Evolutionary conservation across 1,139 yeast species (phyloP).

Genomic region (Zygosaccharomyces sapae): DNA sequence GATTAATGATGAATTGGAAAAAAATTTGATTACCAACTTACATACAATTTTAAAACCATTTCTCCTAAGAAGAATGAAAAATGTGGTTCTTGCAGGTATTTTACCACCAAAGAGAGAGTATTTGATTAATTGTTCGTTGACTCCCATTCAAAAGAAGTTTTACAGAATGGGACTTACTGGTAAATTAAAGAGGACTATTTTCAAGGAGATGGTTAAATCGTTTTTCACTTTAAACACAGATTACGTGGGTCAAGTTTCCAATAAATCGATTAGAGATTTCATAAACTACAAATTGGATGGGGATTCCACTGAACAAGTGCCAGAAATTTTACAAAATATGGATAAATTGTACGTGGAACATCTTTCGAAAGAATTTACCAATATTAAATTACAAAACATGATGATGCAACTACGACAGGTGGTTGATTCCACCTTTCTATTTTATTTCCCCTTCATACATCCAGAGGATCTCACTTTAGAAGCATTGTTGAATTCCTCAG

Average conservation of each 20-base stretch:
- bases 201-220: constrained; percentile 47
- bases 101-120: constrained; percentile 90
- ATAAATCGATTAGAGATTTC: constrained; percentile 41
- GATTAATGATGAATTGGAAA: constrained; percentile 60
- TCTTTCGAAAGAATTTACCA: constrained; percentile 36
- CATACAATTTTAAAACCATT: constrained; percentile 90
- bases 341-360: constrained; percentile 29
- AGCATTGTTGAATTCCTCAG: constrained; percentile 51
- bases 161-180: constrained; percentile 57
- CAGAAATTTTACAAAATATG: constrained; percentile 24
- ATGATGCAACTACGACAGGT: constrained; percentile 81
- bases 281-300: constrained; percentile 34
- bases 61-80: constrained; percentile 72
- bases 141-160: constrained; percentile 57
- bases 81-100: constrained; percentile 53
- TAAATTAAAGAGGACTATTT: constrained; percentile 41
- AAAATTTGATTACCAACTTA: constrained; percentile 61
- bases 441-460: constrained; percentile 70
- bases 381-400: constrained; percentile 55
- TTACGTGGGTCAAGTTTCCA: constrained; percentile 34
- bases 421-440: constrained; percentile 80
- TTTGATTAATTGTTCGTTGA: constrained; percentile 66
- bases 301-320: constrained; percentile 10
- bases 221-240: constrained; percentile 38
- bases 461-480: constrained; percentile 38